phyloP scores from a whole-genome alignment of 176 grass and related monocot species.

The Eragrostis curvula region DNA sequence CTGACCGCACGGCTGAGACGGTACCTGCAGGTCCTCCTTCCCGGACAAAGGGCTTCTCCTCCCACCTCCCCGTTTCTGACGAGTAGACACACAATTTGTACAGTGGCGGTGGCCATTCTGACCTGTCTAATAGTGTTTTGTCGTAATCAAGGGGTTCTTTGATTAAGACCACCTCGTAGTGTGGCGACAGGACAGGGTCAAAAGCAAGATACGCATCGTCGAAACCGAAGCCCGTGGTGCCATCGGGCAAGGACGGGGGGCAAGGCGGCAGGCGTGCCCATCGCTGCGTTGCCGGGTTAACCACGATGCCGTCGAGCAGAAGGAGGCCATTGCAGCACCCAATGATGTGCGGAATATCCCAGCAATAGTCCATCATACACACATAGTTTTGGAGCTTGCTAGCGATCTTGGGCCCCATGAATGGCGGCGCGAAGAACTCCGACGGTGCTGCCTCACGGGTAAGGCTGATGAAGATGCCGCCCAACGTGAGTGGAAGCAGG shows the following conservation, averaged over 20 bases:
- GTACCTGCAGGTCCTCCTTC: too few relatives aligned
- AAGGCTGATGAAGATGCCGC: too few relatives aligned
- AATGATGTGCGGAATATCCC: background rate
- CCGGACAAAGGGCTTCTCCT: background rate
- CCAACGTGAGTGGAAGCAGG: too few relatives aligned
- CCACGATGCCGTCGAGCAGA: background rate
- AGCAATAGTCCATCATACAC: accelerated
- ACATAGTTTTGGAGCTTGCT: background rate
- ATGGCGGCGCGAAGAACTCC: background rate
- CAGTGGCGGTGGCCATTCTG: background rate
- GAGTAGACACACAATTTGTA: background rate
- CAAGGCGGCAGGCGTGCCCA: background rate
- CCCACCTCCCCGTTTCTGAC: background rate
- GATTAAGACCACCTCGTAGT: background rate
- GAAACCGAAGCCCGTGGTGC: too few relatives aligned
- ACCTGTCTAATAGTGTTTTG: too few relatives aligned
- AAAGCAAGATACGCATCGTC: slow-evolving; percentile 20
- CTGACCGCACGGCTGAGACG: background rate
- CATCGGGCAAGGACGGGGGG: background rate
- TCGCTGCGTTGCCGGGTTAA: background rate
- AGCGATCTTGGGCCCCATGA: background rate
- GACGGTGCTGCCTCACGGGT: too few relatives aligned
- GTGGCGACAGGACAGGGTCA: background rate
- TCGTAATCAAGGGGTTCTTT: too few relatives aligned
- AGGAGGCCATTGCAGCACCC: too few relatives aligned